These are phyloP conservation scores for Nissolia schottii DNA, from an alignment of 306 rosid species.

Conservation along the genomic window DNA sequence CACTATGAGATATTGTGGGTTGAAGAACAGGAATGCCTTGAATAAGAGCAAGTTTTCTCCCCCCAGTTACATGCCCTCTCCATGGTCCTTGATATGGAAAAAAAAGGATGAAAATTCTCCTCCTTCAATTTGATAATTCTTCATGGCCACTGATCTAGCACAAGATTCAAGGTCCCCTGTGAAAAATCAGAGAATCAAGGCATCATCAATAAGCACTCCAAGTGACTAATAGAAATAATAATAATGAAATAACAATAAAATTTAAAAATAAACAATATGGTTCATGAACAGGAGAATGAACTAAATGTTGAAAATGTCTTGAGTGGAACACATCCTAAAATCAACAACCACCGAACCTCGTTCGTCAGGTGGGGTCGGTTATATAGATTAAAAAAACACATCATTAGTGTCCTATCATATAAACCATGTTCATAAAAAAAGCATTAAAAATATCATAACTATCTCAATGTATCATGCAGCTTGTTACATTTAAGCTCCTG, in stretches of 20 bases:
- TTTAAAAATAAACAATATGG: neutral
- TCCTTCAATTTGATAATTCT: constrained; percentile 35
- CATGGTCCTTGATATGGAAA: constrained; percentile 12
- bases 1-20: neutral
- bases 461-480: neutral
- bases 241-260: neutral
- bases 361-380: neutral
- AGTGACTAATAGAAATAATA: neutral
- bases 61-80: constrained; percentile 37
- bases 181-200: constrained; percentile 24
- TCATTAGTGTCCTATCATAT: neutral
- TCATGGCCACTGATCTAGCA: constrained; percentile 37
- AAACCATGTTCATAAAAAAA: neutral
- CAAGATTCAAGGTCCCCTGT: constrained; percentile 50
- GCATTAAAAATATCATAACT: neutral
- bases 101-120: constrained; percentile 35
- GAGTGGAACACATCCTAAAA: neutral
- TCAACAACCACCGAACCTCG: neutral
- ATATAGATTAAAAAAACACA: neutral
- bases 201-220: constrained; percentile 30
- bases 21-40: constrained; percentile 13
- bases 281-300: neutral
- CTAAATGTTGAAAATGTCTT: neutral
- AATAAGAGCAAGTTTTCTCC: constrained; percentile 8
- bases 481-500: neutral